Evolutionary conservation across 2,329 filamentous ascomycete genomes (phyloP).

Genomic region (Alternaria longipes): DNA sequence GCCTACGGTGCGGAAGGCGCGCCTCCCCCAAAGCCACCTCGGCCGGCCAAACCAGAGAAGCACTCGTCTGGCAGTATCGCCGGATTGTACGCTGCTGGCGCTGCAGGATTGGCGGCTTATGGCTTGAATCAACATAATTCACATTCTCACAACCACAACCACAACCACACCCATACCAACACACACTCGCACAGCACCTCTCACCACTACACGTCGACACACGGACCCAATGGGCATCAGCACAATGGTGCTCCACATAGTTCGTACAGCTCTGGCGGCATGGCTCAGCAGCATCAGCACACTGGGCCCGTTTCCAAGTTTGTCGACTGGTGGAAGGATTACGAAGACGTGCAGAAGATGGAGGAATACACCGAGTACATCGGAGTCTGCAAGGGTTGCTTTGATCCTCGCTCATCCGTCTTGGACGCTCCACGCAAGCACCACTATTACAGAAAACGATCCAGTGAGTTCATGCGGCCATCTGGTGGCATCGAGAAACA

Average conservation of each 20-base stretch:
- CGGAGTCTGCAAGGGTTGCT: slow-evolving; percentile 71
- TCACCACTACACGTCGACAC: slow-evolving; percentile 40
- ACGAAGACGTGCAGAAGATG: slow-evolving; percentile 71
- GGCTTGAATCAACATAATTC: slow-evolving; percentile 54
- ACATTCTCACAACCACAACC: slow-evolving; percentile 19
- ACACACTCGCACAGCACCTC: slow-evolving; percentile 21
- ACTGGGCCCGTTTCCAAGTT: slow-evolving; percentile 65
- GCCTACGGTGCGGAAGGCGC: slow-evolving; percentile 25
- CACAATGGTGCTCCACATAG: slow-evolving; percentile 30
- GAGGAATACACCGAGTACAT: slow-evolving; percentile 74
- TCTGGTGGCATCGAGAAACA: slow-evolving; percentile 66
- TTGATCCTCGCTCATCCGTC: slow-evolving; percentile 66
- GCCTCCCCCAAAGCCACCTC: slow-evolving; percentile 46
- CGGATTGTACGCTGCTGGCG: slow-evolving; percentile 58
- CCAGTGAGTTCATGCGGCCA: slow-evolving; percentile 54
- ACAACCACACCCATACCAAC: slow-evolving; percentile 44
- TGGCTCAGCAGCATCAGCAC: slow-evolving; percentile 62
- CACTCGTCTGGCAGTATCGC: slow-evolving; percentile 54
- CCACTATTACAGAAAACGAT: slow-evolving; percentile 60
- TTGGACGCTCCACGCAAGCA: slow-evolving; percentile 69
- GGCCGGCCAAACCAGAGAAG: slow-evolving; percentile 54
- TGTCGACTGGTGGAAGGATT: slow-evolving; percentile 69
- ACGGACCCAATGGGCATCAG: slow-evolving; percentile 38
- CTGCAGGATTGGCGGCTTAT: slow-evolving; percentile 59
- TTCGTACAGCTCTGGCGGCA: slow-evolving; percentile 43